Evolutionary conservation across 805 yeast species (phyloP), one percentile per base, ranked within the genome.

Genomic region (Blastobotrys peoriensis): DNA sequence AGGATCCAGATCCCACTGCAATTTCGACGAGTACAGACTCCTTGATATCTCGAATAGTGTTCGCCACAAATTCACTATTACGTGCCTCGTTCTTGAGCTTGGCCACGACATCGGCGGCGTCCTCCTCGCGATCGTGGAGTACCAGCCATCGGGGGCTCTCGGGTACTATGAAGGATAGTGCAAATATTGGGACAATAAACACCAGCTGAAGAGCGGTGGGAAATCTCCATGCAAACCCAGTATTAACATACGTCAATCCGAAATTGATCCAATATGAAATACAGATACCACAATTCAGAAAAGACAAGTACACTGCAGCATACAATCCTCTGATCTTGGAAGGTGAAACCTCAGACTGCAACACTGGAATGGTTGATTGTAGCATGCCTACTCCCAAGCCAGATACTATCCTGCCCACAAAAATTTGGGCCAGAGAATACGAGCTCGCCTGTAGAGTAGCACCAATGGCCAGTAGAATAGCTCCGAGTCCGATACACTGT

Each of bases 381-480:
- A 78, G 76, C 60, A 82, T 63, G 50, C 91, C 91, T 49, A 78
- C 81, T 55, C 89, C 91, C 41, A 81, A 53, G 53, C 91, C 86
- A 15, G 83, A 74, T 18, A 78, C 59, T 38, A 80, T 77, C 67
- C 93, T 75, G 23, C 85, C 88, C 50, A 81, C 64, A 43, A 83
- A 76, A 47, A 84, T 78, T 58, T 82, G 88, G 35, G 83, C 87
- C 50, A 79, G 63, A 59, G 73, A 59, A 54, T 67, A 73, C 13
- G 87, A 74, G 46, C 76, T 53, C 20, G 74, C 62, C 27, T 84
- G 82, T 28, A 83, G 65, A 15, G 74, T 51, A 8, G 83, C 75
- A 56, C 88, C 88, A 35, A 79, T 45, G 34, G 75, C 70, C 52
- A 81, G 74, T 44, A 79, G 66, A 19, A 65, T 19, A 38, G 78